Percentiles rank a stretch among this genome's conserved stretches.
These are phyloP conservation scores for Hymenoscyphus infarciens DNA, from an alignment of 2,329 filamentous ascomycete genomes.

Conservation along the genomic window DNA sequence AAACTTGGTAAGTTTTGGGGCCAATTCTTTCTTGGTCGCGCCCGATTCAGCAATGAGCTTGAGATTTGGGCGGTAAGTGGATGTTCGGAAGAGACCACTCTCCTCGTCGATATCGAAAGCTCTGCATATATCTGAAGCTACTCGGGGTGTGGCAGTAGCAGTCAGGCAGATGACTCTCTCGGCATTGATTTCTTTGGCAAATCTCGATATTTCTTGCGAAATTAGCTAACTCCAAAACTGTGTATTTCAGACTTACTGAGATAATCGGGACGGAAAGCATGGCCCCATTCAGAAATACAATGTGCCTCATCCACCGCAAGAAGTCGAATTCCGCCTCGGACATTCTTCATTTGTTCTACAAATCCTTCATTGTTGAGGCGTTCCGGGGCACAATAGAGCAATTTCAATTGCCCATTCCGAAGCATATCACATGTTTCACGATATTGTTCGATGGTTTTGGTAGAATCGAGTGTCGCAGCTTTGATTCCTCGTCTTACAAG, in stretches of 20 bases:
- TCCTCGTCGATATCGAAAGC: conserved; percentile 47
- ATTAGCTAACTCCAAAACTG: conserved; percentile 6
- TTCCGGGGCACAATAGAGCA: conserved; percentile 58
- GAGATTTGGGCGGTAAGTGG: conserved; percentile 54
- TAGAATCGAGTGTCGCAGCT: conserved; percentile 55
- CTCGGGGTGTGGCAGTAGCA: conserved; percentile 54
- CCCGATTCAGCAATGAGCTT: conserved; percentile 49
- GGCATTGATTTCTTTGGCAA: conserved; percentile 51
- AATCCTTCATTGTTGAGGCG: conserved; percentile 59
- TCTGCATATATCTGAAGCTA: conserved; percentile 52
- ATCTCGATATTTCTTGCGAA: conserved; percentile 45
- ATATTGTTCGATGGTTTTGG: conserved; percentile 43
- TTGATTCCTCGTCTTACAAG: conserved; percentile 47
- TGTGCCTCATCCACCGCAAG: conserved; percentile 57
- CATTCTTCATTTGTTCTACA: conserved; percentile 50
- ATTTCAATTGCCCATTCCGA: conserved; percentile 45
- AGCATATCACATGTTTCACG: conserved; percentile 43
- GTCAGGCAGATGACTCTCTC: conserved; percentile 58
- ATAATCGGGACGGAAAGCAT: conserved; percentile 49
- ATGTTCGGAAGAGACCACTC: conserved; percentile 53
- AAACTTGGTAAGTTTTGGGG: conserved; percentile 45
- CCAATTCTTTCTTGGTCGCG: conserved; percentile 42
- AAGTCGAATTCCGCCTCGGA: conserved; percentile 53
- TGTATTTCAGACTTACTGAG: conserved; percentile 37
- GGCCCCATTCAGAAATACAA: conserved; percentile 55